phyloP scores from a whole-genome alignment of 495 filamentous ascomycete genomes.

The Aspergillus heteromorphus region DNA sequence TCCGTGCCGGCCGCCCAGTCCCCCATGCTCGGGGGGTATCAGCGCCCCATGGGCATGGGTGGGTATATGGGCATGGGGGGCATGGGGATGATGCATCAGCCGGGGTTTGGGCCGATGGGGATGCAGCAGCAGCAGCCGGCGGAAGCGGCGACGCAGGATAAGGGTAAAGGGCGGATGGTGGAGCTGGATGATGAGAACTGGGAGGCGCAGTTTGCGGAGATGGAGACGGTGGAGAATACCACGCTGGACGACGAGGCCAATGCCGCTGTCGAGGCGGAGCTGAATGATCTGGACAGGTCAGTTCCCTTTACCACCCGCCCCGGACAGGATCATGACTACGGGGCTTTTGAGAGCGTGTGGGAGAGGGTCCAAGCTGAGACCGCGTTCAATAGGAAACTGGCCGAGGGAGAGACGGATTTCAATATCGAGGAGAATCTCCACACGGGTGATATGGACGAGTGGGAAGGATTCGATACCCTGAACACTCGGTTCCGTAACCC shows the following conservation, averaged over 20 bases:
- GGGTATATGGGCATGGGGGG: slow-evolving; percentile 40
- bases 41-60: slow-evolving; percentile 58
- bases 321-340: slow-evolving; percentile 49
- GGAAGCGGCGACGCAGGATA: slow-evolving; percentile 49
- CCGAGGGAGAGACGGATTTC: slow-evolving; percentile 56
- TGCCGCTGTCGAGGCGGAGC: slow-evolving; percentile 77
- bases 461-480: slow-evolving; percentile 64
- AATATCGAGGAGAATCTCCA: slow-evolving; percentile 51
- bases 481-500: slow-evolving; percentile 62
- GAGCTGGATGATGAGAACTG: slow-evolving; percentile 91
- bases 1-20: slow-evolving; percentile 42
- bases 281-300: slow-evolving; percentile 88
- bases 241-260: slow-evolving; percentile 65
- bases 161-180: slow-evolving; percentile 86
- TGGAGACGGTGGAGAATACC: slow-evolving; percentile 66
- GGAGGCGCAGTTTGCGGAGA: slow-evolving; percentile 91
- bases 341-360: slow-evolving; percentile 89
- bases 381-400: slow-evolving; percentile 61
- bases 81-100: slow-evolving; percentile 35
- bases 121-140: slow-evolving; percentile 50
- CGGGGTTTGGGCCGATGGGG: slow-evolving; percentile 24
- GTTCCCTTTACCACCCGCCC: slow-evolving; percentile 38
- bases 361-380: slow-evolving; percentile 78
- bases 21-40: slow-evolving; percentile 51
- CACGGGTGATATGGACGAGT: slow-evolving; percentile 63